These are phyloP conservation scores for Phytophthora sojae DNA, from an alignment of 352 stramenopile genomes.

Conservation along the genomic window DNA sequence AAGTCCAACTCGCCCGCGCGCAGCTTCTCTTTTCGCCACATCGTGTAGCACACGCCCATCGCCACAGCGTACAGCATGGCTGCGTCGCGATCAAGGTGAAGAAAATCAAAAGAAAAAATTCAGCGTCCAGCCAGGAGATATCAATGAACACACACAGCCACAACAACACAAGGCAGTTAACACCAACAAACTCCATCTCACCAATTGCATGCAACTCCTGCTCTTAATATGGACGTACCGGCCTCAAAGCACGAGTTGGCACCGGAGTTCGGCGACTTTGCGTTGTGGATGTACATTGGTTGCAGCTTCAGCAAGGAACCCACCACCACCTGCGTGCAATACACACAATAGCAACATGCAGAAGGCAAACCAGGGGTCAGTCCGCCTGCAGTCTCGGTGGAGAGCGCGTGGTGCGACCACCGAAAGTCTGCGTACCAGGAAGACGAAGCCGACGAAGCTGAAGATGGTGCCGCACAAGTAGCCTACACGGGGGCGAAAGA, in stretches of 20 bases:
- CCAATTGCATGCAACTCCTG: neutral
- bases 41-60: conserved; percentile 56
- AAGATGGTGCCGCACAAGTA: conserved; percentile 85
- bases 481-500: conserved; percentile 32
- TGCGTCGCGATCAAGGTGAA: conserved; percentile 11
- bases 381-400: neutral
- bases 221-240: conserved; percentile 43
- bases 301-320: conserved; percentile 80
- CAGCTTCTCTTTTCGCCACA: conserved; percentile 67
- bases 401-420: conserved; percentile 4
- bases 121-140: neutral
- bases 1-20: conserved; percentile 48
- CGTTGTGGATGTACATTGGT: conserved; percentile 72
- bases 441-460: conserved; percentile 80
- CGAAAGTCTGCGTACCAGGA: conserved; percentile 57
- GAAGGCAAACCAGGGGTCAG: neutral
- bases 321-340: conserved; percentile 56
- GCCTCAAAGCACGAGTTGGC: conserved; percentile 83
- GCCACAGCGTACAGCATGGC: conserved; percentile 64
- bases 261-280: conserved; percentile 76
- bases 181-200: neutral
- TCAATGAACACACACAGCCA: conserved; percentile 5
- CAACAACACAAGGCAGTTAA: conserved; percentile 10
- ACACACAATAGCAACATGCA: conserved; percentile 9
- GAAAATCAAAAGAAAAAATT: neutral